These are phyloP conservation scores for Sicyos edulis DNA, from an alignment of 306 rosid genomes.

Conservation along the genomic window DNA sequence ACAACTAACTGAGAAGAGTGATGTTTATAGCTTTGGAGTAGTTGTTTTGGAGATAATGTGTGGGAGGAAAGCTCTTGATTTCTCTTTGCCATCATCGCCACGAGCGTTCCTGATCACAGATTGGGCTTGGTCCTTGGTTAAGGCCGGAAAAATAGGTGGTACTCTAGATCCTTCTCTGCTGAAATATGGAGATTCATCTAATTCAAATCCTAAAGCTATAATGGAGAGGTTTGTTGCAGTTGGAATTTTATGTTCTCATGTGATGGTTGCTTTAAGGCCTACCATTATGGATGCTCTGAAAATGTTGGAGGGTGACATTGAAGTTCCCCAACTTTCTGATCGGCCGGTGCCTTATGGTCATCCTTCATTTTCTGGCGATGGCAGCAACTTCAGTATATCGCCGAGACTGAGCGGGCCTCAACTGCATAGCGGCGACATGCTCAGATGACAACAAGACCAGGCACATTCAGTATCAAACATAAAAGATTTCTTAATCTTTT, in stretches of 20 bases:
- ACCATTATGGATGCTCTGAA: constrained; percentile 79
- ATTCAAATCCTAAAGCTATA: constrained; percentile 70
- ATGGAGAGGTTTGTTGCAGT: constrained; percentile 85
- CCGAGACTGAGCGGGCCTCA: constrained; percentile 64
- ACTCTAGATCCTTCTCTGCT: constrained; percentile 56
- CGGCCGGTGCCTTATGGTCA: constrained; percentile 88
- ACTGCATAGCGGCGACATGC: constrained; percentile 67
- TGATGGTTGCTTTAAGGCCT: constrained; percentile 92
- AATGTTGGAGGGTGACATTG: constrained; percentile 94
- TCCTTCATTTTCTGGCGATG: constrained; percentile 39
- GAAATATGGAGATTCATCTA: constrained; percentile 35
- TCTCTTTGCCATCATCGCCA: constrained; percentile 58
- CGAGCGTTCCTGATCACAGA: constrained; percentile 76
- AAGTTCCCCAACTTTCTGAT: constrained; percentile 80
- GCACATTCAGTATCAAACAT: not conserved
- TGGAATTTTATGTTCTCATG: constrained; percentile 86
- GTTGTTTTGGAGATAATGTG: constrained; percentile 95
- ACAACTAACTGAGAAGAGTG: constrained; percentile 94
- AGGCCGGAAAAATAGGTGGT: constrained; percentile 53
- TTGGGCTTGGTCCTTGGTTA: constrained; percentile 94
- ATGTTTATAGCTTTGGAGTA: constrained; percentile 96
- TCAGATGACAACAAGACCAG: constrained; percentile 48
- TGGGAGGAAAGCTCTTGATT: constrained; percentile 85
- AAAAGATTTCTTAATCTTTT: too few species aligned
- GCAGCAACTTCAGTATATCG: constrained; percentile 64